Base-by-base conservation (phyloP, 352 stramenopile species). In the Pythium coloratum region DNA sequence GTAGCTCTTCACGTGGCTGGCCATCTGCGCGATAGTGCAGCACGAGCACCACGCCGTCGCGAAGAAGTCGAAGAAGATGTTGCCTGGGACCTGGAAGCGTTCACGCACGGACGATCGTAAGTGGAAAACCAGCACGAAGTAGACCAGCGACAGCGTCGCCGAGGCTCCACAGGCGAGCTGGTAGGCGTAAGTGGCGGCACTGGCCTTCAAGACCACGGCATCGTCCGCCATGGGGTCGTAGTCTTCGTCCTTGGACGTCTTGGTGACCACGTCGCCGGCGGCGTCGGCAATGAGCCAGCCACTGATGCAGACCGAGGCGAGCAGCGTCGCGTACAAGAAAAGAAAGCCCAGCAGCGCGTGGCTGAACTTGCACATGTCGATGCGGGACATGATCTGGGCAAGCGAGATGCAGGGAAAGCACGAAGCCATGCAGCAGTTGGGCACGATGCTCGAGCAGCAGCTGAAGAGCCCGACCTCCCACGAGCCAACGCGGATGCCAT, bases 1-100 rank as follows among this genome's bases (percentile, higher is more conserved):
- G 60, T 84, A 84, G 65, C 76, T 83, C 53, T 77, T 73, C 44
- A 66, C 58, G 54, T 87, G 78, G 18, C 76, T 85, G n/a, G 77
- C 76, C 59, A 86, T 80, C 59, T 89, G 80, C 13, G 78, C 78
- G 30, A 83, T 44, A n/a, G 46, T 32, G 46, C 46, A 53, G 20
- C 46, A 53, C 46, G 6, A 66, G 50, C 54, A 77, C 83, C 13
- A 67, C 70, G 26, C 54, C 65, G 33, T 75, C 81, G 34, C 42
- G 65, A 8, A 2, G 14, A 20, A 53, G 46, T 53, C 46, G 24
- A 28, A 28, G n/a, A 53, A 7, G 18, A 32, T n/a, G 20, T 53
- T 50, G 28, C 67, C 71, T 20, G 56, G 50, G 24, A 78, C 69
- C 2, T 59, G 8, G 32, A 67, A 68, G 8, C 62, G 28, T 13